Percentiles rank a stretch among this genome's conserved stretches.
Evolutionary conservation across 164 flowering plant species (phyloP).

Genomic region (Dillenia suffruticosa): DNA sequence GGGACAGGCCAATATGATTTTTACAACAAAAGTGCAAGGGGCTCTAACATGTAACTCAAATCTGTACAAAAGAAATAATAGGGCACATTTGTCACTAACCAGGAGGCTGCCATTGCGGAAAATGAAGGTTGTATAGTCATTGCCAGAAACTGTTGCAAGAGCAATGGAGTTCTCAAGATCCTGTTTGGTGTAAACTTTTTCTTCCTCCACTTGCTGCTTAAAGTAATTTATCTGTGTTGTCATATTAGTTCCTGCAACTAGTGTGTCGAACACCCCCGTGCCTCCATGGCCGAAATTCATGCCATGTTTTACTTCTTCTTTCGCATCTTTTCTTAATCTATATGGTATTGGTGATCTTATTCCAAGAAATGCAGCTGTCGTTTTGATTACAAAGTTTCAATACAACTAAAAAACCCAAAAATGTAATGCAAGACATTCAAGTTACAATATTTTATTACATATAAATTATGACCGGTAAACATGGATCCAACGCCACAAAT

Average conservation of each 20-base stretch:
- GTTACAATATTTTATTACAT: too few species aligned
- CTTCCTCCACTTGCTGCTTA: neutral
- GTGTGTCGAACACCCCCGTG: conserved; percentile 16
- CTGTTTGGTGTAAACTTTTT: neutral
- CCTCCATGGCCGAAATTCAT: conserved; percentile 20
- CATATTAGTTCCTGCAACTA: conserved; percentile 7
- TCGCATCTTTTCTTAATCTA: neutral
- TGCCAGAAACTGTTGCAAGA: conserved; percentile 10
- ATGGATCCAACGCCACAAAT: too few species aligned
- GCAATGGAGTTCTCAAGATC: conserved; percentile 11
- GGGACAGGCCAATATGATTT: too few species aligned
- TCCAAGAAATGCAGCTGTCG: conserved; percentile 6
- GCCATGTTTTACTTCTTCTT: neutral
- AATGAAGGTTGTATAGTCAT: conserved; percentile 5
- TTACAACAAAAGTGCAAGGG: too few species aligned
- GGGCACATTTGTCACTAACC: too few species aligned
- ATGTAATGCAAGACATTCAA: too few species aligned
- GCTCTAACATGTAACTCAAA: too few species aligned
- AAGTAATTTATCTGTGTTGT: conserved; percentile 12
- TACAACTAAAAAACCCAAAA: too few species aligned
- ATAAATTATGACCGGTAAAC: too few species aligned
- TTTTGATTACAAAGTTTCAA: too few species aligned
- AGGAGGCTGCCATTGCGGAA: neutral
- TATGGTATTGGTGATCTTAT: conserved; percentile 8
- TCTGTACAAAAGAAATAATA: too few species aligned